A percentile compares a stretch with the other conserved stretches of the same genome.
Evolutionary conservation across 75 land plant genomes (phyloP).

Genomic region (Sequoiadendron giganteum): DNA sequence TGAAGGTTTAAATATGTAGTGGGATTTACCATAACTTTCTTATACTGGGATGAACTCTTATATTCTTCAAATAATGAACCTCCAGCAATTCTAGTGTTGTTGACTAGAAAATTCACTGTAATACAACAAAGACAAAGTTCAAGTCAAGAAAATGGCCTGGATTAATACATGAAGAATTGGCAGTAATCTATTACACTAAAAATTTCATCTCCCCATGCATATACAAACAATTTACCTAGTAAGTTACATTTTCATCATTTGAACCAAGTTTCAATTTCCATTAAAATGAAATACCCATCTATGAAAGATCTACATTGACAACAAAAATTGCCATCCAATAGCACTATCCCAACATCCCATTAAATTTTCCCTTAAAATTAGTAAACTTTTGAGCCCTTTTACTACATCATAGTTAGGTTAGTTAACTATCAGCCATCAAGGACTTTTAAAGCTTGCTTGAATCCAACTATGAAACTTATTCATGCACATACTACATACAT

Average conservation of each 20-base stretch:
- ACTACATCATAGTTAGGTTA: not conserved
- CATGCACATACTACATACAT: not conserved
- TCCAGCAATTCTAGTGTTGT: constrained; percentile 34
- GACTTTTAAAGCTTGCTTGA: not conserved
- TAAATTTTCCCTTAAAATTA: not conserved
- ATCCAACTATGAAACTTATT: not conserved
- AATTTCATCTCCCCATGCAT: not conserved
- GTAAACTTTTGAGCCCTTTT: not conserved
- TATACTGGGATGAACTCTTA: not conserved
- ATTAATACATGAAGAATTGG: not conserved
- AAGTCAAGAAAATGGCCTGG: not conserved
- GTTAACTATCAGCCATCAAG: not conserved
- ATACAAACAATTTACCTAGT: not conserved
- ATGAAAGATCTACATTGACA: not conserved
- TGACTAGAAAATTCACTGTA: constrained; percentile 38
- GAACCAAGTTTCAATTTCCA: not conserved
- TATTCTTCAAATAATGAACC: constrained; percentile 32
- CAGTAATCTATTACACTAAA: not conserved
- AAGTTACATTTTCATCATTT: not conserved
- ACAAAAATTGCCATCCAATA: not conserved
- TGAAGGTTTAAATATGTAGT: not conserved
- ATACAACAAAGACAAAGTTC: not conserved
- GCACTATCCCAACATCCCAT: not conserved
- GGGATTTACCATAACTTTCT: constrained; percentile 21
- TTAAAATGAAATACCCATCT: not conserved